These are phyloP conservation scores for Angomonas ambiguus DNA, from an alignment of 208 protist species.

Conservation along the genomic window DNA sequence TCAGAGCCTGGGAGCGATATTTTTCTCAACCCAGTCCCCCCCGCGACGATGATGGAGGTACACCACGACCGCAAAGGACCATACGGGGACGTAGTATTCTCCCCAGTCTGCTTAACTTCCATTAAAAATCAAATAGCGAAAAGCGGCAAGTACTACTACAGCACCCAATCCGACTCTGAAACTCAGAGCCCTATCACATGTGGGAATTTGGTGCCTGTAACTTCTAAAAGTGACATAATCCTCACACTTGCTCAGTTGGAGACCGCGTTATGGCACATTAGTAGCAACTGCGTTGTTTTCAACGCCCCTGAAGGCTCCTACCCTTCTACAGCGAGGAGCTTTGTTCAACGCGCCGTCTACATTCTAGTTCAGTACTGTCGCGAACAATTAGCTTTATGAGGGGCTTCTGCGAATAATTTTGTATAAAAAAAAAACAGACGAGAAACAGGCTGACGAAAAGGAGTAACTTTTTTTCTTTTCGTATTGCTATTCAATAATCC, in stretches of 20 bases:
- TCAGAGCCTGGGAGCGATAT: slow-evolving; percentile 55
- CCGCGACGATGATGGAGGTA: slow-evolving; percentile 78
- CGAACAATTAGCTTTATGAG: slow-evolving; percentile 31
- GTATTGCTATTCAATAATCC: neutral
- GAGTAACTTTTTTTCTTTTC: slow-evolving; percentile 8
- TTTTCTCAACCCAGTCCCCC: slow-evolving; percentile 57
- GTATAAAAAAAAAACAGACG: slow-evolving; percentile 2
- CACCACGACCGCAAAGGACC: slow-evolving; percentile 60
- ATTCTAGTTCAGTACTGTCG: slow-evolving; percentile 66
- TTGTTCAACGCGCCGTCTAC: slow-evolving; percentile 44
- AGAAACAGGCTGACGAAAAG: too few species aligned
- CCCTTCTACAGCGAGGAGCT: slow-evolving; percentile 52
- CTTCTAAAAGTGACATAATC: slow-evolving; percentile 19
- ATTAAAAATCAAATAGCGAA: slow-evolving; percentile 56
- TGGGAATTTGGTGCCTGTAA: slow-evolving; percentile 11
- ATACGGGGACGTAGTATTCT: slow-evolving; percentile 50
- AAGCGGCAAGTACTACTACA: slow-evolving; percentile 46
- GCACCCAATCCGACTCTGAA: slow-evolving; percentile 9
- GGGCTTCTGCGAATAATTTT: neutral
- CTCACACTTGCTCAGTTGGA: slow-evolving; percentile 68
- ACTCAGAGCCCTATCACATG: neutral
- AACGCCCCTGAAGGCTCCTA: slow-evolving; percentile 80
- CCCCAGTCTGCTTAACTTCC: slow-evolving; percentile 45
- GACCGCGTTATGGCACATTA: slow-evolving; percentile 69
- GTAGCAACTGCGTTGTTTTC: slow-evolving; percentile 80